A percentile compares a stretch with the other conserved stretches of the same genome.
These are phyloP conservation scores for Berkeleyomyces basicola DNA, from an alignment of 2,329 filamentous ascomycete species.

Conservation along the genomic window DNA sequence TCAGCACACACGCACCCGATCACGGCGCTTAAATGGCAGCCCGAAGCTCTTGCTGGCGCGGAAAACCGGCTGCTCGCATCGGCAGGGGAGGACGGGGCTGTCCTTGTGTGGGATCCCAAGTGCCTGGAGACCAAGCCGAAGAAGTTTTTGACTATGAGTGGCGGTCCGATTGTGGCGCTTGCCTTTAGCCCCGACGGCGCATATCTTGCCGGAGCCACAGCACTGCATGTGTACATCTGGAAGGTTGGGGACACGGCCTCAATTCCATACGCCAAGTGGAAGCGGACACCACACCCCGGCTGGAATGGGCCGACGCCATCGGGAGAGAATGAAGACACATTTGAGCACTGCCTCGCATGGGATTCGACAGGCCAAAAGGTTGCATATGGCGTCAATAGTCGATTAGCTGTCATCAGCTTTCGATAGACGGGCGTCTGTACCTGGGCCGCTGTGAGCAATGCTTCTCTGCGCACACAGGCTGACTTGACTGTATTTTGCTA, in stretches of 20 bases:
- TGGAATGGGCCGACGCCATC: constrained; percentile 39
- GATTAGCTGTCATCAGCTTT: constrained; percentile 37
- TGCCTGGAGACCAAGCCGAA: constrained; percentile 37
- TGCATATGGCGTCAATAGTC: constrained; percentile 45
- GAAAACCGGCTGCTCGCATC: constrained; percentile 44
- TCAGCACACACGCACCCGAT: constrained; percentile 42
- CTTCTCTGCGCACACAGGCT: background rate
- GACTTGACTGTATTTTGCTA: background rate
- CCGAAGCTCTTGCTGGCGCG: constrained; percentile 20
- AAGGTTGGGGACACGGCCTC: constrained; percentile 39
- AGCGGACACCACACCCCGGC: constrained; percentile 34
- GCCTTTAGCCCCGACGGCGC: constrained; percentile 47
- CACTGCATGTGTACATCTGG: constrained; percentile 44
- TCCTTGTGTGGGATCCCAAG: constrained; percentile 45
- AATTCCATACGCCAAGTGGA: constrained; percentile 45
- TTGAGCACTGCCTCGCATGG: constrained; percentile 46
- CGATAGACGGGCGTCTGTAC: constrained; percentile 15
- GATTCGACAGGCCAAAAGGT: constrained; percentile 44
- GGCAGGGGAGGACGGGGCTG: constrained; percentile 44
- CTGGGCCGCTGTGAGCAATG: background rate
- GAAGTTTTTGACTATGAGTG: constrained; percentile 44
- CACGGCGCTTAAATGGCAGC: constrained; percentile 45
- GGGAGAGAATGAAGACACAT: constrained; percentile 39
- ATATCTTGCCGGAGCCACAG: constrained; percentile 45
- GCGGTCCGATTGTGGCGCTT: constrained; percentile 36